Base-by-base conservation (phyloP, 129 eudicot genomes). In the Ambrosia trifida region DNA sequence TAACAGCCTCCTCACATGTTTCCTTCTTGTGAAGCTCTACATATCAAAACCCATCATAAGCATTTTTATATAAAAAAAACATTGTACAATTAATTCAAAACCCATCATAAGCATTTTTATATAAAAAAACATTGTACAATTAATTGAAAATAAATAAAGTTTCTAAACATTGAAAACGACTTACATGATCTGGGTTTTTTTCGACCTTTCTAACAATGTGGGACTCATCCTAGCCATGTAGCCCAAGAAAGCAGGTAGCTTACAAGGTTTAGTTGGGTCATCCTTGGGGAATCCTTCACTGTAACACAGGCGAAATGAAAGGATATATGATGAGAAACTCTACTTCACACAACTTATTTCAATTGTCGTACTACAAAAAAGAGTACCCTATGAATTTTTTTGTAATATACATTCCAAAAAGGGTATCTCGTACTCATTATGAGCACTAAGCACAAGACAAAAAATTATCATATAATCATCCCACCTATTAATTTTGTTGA, bases 21-120 rank as follows among this genome's bases (percentile, higher is more conserved):
- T 88, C 91, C 72, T 85, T 88, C 89, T 88, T 88, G 96, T 88
- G 96, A 63, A 88, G 85, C 76, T 85, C 91, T 88, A 57, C 12
- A 8, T 46, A 73, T 18, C 18, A 30, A 38, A 30, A 24, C 0
- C 31, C 6, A 12, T 33, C 54, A 20, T 41, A 20, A 18, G 5
- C 17, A 16, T 2, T n/a, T n/a, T n/a, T 2, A 1, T n/a, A 44
- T n/a, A n/a, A n/a, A 32, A 68, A 14, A 18, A 10, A 4, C 19
- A 3, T 40, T 64, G 30, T 4, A 72, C 45, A n/a, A n/a, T n/a
- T n/a, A n/a, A 7, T 0, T 7, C n/a, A n/a, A n/a, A n/a, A n/a
- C 0, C 31, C 6, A 12, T 33, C 54, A 24, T 24, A 24, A 24
- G 28, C 28, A 24, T 24, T 24, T 24, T 24, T 24, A 24, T 24